phyloP scores from a whole-genome alignment of 352 stramenopile species.

The Phytophthora constricta region DNA sequence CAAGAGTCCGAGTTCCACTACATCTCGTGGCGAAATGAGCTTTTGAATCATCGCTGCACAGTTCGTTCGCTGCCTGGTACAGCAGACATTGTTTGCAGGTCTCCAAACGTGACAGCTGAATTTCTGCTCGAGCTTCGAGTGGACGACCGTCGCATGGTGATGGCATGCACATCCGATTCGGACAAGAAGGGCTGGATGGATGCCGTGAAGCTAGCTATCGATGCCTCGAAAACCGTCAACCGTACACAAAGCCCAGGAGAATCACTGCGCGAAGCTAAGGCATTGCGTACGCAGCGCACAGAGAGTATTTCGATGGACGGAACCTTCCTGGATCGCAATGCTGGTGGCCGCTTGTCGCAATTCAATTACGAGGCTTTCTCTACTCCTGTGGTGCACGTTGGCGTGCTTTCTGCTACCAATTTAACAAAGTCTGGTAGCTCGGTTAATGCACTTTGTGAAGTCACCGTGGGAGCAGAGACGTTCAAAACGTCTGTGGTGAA shows the following conservation, averaged over 20 bases:
- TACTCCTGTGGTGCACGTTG: slow-evolving; percentile 79
- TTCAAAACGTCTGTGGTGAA: slow-evolving; percentile 88
- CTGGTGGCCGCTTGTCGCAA: slow-evolving; percentile 75
- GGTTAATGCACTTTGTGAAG: slow-evolving; percentile 84
- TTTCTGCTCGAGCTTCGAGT: slow-evolving; percentile 79
- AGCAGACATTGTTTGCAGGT: slow-evolving; percentile 73
- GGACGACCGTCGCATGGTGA: slow-evolving; percentile 78
- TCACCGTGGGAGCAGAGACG: slow-evolving; percentile 80
- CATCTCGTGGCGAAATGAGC: slow-evolving; percentile 78
- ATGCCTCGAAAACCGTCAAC: slow-evolving; percentile 85
- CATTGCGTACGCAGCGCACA: slow-evolving; percentile 68
- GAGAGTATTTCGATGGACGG: slow-evolving; percentile 73
- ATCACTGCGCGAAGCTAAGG: slow-evolving; percentile 58
- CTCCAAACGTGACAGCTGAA: slow-evolving; percentile 73
- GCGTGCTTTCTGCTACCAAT: slow-evolving; percentile 84
- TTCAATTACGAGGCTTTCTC: slow-evolving; percentile 89
- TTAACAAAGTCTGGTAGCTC: slow-evolving; percentile 74
- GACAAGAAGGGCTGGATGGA: slow-evolving; percentile 91
- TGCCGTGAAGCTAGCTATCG: slow-evolving; percentile 84
- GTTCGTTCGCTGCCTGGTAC: slow-evolving; percentile 73
- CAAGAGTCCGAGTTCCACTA: slow-evolving; percentile 82
- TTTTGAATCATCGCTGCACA: slow-evolving; percentile 83
- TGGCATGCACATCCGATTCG: slow-evolving; percentile 84
- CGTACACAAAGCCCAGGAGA: slow-evolving; percentile 60
- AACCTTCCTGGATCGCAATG: slow-evolving; percentile 73